These are phyloP conservation scores for Postia placenta DNA, from an alignment of 768 basidiomycete genomes.

Conservation along the genomic window DNA sequence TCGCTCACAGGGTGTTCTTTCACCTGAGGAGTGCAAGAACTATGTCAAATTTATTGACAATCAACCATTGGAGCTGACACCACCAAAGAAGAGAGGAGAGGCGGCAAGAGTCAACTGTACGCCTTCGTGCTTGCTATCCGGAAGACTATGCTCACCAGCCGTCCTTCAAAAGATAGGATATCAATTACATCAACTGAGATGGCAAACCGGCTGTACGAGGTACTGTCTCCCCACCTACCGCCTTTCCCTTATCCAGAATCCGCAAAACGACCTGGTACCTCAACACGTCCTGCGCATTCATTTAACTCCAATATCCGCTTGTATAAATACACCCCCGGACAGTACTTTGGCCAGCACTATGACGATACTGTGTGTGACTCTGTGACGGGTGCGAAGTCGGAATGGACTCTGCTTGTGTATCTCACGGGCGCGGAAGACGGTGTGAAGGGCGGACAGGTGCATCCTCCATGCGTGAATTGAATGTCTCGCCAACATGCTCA, in stretches of 20 bases:
- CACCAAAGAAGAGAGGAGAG: conserved; percentile 67
- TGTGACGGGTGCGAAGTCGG: conserved; percentile 55
- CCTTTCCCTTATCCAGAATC: conserved; percentile 40
- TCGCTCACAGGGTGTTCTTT: conserved; percentile 43
- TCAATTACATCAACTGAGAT: conserved; percentile 55
- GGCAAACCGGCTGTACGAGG: conserved; percentile 42
- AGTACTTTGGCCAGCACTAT: conserved; percentile 73
- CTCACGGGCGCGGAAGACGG: conserved; percentile 68
- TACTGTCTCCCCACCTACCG: conserved; percentile 54
- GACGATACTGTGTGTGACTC: conserved; percentile 63
- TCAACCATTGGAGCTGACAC: conserved; percentile 58
- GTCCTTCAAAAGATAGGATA: conserved; percentile 43
- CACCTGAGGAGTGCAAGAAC: conserved; percentile 53
- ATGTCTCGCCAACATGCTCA: not conserved
- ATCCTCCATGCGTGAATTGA: conserved; percentile 5
- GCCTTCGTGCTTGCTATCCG: conserved; percentile 14
- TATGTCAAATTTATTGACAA: conserved; percentile 55
- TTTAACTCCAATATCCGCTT: conserved; percentile 72
- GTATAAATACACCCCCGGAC: conserved; percentile 58
- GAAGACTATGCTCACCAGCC: not conserved
- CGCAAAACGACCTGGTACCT: conserved; percentile 15
- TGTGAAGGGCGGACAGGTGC: conserved; percentile 64
- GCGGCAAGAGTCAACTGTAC: conserved; percentile 65
- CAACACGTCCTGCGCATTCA: conserved; percentile 41
- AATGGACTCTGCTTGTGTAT: conserved; percentile 77